Conservation (phyloP, 2,329 filamentous ascomycete species). For the Ceratocystis destructans region DNA sequence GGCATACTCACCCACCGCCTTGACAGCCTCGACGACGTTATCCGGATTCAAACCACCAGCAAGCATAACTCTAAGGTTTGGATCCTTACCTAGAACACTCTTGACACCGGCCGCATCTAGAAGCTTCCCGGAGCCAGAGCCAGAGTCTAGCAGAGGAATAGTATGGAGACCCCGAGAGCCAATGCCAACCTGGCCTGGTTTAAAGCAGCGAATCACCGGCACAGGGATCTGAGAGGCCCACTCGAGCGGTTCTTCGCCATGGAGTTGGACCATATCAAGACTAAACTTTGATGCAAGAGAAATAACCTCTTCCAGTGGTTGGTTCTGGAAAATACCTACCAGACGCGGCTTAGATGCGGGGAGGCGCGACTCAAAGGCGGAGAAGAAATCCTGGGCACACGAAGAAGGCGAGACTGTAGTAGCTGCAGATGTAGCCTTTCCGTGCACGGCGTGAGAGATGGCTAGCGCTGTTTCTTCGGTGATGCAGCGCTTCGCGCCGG, state of each 20-base stretch:
- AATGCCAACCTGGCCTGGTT: conserved; percentile 58
- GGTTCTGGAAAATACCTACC: conserved; percentile 89
- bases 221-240: conserved; percentile 85
- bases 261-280: conserved; percentile 83
- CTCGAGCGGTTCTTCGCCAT: conserved; percentile 82
- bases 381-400: conserved; percentile 56
- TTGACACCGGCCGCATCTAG: conserved; percentile 60
- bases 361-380: conserved; percentile 34
- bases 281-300: conserved; percentile 60
- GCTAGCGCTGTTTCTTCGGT: conserved; percentile 61
- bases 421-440: neutral
- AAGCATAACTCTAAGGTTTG: conserved; percentile 60
- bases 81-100: conserved; percentile 49
- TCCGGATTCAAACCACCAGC: conserved; percentile 73
- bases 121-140: conserved; percentile 66
- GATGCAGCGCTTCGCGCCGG: conserved; percentile 67
- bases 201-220: conserved; percentile 78
- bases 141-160: conserved; percentile 74
- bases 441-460: conserved; percentile 67
- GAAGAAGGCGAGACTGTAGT: conserved; percentile 24
- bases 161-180: conserved; percentile 67
- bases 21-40: conserved; percentile 58
- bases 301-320: conserved; percentile 70
- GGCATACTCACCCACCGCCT: conserved; percentile 42
- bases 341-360: conserved; percentile 53